Percentiles rank a stretch among this genome's conserved stretches.
Evolutionary conservation across 1,139 yeast genomes (phyloP).

Genomic region (Yarrowia galli): DNA sequence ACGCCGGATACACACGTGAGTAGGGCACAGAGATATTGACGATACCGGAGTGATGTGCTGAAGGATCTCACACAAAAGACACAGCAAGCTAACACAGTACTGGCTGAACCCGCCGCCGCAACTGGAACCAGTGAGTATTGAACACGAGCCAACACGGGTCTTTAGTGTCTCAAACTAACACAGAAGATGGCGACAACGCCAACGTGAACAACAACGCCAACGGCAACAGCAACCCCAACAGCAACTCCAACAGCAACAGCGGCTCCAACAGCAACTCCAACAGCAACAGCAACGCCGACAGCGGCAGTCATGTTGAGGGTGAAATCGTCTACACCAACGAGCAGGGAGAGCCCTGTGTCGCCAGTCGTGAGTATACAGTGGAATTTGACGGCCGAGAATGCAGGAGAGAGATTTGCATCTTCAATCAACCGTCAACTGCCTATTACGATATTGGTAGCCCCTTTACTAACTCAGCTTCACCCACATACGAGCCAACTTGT

Average conservation of each 20-base stretch:
- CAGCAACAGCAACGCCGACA: background rate
- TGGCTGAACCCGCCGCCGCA: background rate
- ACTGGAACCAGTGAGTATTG: background rate
- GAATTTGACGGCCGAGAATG: no score
- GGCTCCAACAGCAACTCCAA: background rate
- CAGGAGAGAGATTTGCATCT: no score
- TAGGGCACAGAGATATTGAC: background rate
- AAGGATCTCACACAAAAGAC: background rate
- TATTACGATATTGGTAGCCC: no score
- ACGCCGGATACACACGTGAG: background rate
- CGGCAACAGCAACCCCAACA: background rate
- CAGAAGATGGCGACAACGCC: background rate
- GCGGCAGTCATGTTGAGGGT: background rate
- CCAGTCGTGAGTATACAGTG: background rate
- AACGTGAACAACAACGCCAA: background rate
- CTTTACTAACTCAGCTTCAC: conserved; percentile 2
- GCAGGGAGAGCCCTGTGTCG: background rate
- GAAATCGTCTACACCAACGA: background rate
- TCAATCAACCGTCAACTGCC: no score
- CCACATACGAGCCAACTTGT: background rate
- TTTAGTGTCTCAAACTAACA: background rate
- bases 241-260: background rate
- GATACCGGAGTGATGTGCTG: no score
- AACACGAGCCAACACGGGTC: background rate
- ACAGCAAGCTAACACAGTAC: conserved; percentile 3